These are phyloP conservation scores for Xylaria grammica DNA, from an alignment of 495 filamentous ascomycete genomes.

Conservation along the genomic window DNA sequence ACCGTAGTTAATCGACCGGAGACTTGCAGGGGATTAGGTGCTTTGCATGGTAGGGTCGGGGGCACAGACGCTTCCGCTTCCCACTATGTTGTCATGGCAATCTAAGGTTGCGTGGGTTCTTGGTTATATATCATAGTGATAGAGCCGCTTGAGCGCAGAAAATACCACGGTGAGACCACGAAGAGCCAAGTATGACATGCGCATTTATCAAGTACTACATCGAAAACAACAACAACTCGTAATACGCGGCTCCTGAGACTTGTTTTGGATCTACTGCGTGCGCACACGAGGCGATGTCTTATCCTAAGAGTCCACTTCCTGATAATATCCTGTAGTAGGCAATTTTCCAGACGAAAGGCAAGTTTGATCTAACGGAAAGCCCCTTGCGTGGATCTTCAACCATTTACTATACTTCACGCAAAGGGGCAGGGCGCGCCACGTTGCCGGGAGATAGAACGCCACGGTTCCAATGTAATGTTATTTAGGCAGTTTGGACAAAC, in stretches of 20 bases:
- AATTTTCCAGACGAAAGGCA: not conserved
- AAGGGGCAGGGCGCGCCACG: no score
- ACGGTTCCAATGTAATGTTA: no score
- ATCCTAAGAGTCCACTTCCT: not conserved
- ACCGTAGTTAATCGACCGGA: not conserved
- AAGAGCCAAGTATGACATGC: not conserved
- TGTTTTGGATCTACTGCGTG: not conserved
- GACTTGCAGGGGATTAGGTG: not conserved
- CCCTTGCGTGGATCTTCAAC: not conserved
- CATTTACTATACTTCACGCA: no score
- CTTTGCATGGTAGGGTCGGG: not conserved
- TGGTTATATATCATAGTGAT: not conserved
- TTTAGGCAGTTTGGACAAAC: not conserved
- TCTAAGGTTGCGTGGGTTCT: not conserved
- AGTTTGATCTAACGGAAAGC: conserved; percentile 1
- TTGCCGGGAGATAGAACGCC: no score
- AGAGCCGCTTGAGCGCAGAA: not conserved
- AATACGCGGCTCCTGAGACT: not conserved
- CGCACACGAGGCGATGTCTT: conserved; percentile 2
- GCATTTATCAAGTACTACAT: not conserved
- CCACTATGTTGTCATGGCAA: not conserved
- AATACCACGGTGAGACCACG: not conserved
- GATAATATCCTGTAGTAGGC: not conserved
- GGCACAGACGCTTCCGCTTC: not conserved
- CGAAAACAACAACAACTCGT: not conserved